Evolutionary conservation across 805 yeast species (phyloP), one percentile per base, ranked within the genome.

Genomic region (Candida hungchunana): DNA sequence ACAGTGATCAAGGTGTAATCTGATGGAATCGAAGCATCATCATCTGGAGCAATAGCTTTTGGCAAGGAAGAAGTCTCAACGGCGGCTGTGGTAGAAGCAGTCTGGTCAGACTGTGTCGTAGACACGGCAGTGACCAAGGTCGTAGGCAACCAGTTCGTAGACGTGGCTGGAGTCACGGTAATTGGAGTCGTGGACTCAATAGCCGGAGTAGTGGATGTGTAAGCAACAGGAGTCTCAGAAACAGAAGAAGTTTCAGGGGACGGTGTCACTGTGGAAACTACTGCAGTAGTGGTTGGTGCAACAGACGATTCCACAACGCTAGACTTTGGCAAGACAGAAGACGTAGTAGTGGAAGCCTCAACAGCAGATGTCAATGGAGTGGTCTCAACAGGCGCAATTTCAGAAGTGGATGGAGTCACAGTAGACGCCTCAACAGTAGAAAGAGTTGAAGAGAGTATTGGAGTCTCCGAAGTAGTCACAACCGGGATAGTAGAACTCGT

Each of bases 31-130:
- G 63, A 63, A 10, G 63, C 56, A 3, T 50, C 46, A 4, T 55
- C 58, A 20, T 64, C 59, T n/a, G 96, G 94, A 0, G 87, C 74
- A 51, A 88, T 84, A 8, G 83, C 85, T 49, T 77, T 76, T 34
- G 96, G 96, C 45, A 86, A 67, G 22, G 76, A 72, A 13, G 80
- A 64, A 2, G 73, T 64, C 8, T 58, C 58, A 21, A 63, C 51
- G 5, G 67, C 39, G n/a, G 58, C 34, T 8, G 36, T 20, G 1
- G 58, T 16, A 30, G 52, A 26, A 4, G 52, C 32, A 16, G 52
- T 32, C 2, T 23, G 13, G 16, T 63, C 40, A 7, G 62, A 35
- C n/a, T 53, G 34, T 4, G 44, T 14, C 4, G 48, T 39, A 5
- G 56, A 27, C 16, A 50, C 53, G 8, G 62, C 64, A 23, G 67